Base-by-base conservation (phyloP, 805 yeast species). In the Lipomyces oligophaga region DNA sequence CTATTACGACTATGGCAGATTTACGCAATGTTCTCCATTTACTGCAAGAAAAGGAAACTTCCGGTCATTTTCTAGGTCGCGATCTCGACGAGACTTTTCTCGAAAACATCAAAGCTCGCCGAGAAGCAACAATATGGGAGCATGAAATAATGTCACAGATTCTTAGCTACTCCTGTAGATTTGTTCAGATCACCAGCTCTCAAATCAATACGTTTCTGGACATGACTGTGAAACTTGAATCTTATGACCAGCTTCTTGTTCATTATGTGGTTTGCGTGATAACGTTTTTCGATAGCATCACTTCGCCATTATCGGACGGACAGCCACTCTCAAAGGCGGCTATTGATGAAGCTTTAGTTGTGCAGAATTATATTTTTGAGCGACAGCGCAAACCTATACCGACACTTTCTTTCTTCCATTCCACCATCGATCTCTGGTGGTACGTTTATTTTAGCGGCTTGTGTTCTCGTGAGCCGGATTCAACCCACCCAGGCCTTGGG, bases 91-190 rank as follows among this genome's bases (percentile, higher is more conserved):
- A 71, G 18, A 64, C 67, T 4, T 75, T 78, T 46, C 69, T 70
- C 38, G 73, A 78, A 39, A 67, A 71, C 18, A 63, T 83, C 28
- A 71, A 70, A 30, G 80, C 76, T 58, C 76, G 83, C 59, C 77
- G 87, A 52, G 78, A 76, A 45, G 79, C 78, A 53, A 68, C 85
- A 24, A 73, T 78, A 42, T 70, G 70, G 40, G 81, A 81, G 57
- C 93, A 88, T 62, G 95, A 86, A 58, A 60, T 73, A 1, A 65
- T 89, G 44, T 81, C 89, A 35, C 84, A 80, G 61, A 69, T 85
- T 1, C 67, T 83, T 83, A 2, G 63, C 77, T 35, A 67, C 74
- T 5, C 67, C 69, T 2, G 68, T 68, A 31, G 68, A 70, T 32
- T 49, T 61, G 21, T 57, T 67, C 1, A 54, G 63, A 31, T 66